Evolutionary conservation across 2,329 filamentous ascomycete species (phyloP).

Genomic region (Rutstroemia sp.): DNA sequence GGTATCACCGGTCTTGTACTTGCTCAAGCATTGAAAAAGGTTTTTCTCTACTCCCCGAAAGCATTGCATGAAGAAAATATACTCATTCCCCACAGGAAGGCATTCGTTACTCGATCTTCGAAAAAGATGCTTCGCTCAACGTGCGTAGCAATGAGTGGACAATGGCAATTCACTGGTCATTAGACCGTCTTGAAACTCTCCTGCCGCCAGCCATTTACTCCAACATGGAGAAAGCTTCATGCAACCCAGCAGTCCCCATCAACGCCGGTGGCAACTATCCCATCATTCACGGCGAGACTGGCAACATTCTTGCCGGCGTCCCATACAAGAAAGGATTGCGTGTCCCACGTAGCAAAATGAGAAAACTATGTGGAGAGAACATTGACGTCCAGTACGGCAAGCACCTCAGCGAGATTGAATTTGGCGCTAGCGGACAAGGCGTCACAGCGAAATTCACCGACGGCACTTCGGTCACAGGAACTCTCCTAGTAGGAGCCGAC

Average conservation of each 20-base stretch:
- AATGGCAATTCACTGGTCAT: conserved; percentile 30
- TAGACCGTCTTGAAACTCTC: conserved; percentile 23
- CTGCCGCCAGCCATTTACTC: conserved; percentile 24
- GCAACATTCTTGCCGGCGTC: conserved; percentile 23
- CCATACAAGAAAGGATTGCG: conserved; percentile 5
- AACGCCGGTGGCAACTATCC: conserved; percentile 15
- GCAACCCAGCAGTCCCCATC: conserved; percentile 21
- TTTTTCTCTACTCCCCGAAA: not conserved
- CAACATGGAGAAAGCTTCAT: conserved; percentile 18
- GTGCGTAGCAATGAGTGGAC: conserved; percentile 29
- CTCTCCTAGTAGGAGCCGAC: not conserved
- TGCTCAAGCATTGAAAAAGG: not conserved
- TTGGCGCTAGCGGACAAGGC: not conserved
- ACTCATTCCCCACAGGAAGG: conserved; percentile 13
- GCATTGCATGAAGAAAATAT: not conserved
- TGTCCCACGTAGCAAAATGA: not conserved
- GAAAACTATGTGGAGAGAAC: not conserved
- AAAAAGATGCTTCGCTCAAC: conserved; percentile 24
- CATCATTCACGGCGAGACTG: conserved; percentile 19
- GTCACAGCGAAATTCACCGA: conserved; percentile 37
- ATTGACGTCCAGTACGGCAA: not conserved
- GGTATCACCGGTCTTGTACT: not conserved
- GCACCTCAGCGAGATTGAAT: not conserved
- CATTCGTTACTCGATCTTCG: conserved; percentile 28
- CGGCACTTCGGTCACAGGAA: conserved; percentile 27